phyloP scores from a whole-genome alignment of 2,329 filamentous ascomycete genomes.

The Leptographium lundbergii region DNA sequence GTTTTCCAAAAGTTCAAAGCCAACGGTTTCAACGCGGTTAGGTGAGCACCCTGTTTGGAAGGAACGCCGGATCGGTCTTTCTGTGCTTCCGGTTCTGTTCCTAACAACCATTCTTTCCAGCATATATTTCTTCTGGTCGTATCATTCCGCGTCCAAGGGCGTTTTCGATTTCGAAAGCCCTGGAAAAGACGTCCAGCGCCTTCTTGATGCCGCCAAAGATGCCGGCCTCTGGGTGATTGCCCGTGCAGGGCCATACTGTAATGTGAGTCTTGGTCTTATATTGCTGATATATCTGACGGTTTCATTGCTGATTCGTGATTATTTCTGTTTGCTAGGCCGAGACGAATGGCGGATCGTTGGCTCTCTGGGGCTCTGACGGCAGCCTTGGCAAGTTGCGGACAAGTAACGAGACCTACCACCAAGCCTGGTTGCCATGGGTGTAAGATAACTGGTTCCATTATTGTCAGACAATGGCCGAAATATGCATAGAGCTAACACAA shows the following conservation, averaged over 20 bases:
- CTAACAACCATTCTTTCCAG: constrained; percentile 10
- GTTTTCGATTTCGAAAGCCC: constrained; percentile 49
- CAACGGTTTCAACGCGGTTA: constrained; percentile 62
- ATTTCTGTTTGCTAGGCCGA: constrained; percentile 53
- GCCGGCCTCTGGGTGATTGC: constrained; percentile 70
- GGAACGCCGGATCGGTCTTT: neutral
- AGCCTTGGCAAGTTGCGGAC: constrained; percentile 54
- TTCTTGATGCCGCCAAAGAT: constrained; percentile 61
- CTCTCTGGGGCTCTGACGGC: constrained; percentile 60
- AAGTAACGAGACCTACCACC: constrained; percentile 45
- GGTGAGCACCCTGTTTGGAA: constrained; percentile 6
- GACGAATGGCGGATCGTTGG: constrained; percentile 62
- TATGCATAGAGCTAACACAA: constrained; percentile 15
- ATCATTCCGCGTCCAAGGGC: constrained; percentile 54
- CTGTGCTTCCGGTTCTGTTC: neutral
- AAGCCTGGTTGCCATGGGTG: constrained; percentile 25
- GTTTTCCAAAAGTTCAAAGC: constrained; percentile 70
- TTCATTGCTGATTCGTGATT: neutral
- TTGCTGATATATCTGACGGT: constrained; percentile 14
- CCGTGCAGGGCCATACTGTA: constrained; percentile 33
- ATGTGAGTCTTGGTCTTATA: constrained; percentile 15
- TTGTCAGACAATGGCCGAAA: too few relatives aligned
- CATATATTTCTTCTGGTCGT: constrained; percentile 38
- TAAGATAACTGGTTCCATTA: neutral
- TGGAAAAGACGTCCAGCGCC: constrained; percentile 49